phyloP scores from a whole-genome alignment of 306 rosid genomes.

The Potentilla sterilis region DNA sequence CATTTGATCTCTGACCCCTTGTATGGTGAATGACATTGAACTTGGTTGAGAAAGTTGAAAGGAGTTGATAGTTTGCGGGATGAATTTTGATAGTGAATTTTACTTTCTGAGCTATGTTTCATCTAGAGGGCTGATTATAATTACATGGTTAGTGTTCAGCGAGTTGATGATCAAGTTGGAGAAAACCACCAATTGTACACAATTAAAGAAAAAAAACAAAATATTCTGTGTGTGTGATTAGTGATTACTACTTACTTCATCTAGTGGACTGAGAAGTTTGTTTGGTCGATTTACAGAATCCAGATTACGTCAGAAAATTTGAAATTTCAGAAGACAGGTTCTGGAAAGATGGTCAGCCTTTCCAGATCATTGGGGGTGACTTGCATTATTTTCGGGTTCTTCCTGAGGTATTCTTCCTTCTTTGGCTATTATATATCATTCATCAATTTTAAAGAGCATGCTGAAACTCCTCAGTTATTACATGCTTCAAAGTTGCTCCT shows the following conservation, averaged over 20 bases:
- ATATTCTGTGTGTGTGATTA: neutral
- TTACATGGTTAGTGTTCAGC: neutral
- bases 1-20: neutral
- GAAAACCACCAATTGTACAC: neutral
- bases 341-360: constrained; percentile 80
- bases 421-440: neutral
- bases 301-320: constrained; percentile 53
- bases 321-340: constrained; percentile 65
- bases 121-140: neutral
- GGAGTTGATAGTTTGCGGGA: neutral
- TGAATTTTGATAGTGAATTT: neutral
- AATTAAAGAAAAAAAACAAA: neutral
- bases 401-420: constrained; percentile 64
- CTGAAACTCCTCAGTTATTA: neutral
- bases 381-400: constrained; percentile 87
- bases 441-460: neutral
- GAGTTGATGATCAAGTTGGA: constrained; percentile 2
- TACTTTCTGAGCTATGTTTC: constrained; percentile 5
- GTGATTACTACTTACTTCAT: neutral
- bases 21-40: neutral
- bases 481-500: neutral
- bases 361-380: constrained; percentile 92
- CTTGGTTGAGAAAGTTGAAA: neutral
- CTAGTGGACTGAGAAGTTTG: neutral
- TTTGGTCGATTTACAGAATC: constrained; percentile 19